Evolutionary conservation across 2,329 filamentous ascomycete species (phyloP), one percentile per base, ranked within the genome.

Genomic region (Lanzia echinophila): DNA sequence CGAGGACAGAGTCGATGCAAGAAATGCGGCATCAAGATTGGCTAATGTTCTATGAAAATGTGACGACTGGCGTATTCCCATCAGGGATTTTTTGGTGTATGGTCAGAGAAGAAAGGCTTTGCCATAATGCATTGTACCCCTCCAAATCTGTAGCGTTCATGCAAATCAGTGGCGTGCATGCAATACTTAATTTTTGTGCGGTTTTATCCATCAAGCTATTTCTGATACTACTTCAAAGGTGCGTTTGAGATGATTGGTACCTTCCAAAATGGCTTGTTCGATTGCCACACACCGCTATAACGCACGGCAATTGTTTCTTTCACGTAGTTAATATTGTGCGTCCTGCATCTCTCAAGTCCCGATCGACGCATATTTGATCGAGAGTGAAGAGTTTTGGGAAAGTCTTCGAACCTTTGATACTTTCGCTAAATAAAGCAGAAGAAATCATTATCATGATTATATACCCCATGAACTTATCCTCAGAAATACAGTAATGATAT

Each of bases 1-100:
- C 65, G 90, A 96, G 65, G 94, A 99, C 71, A 81, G 91, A 52
- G 84, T 99, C 56, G 94, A 99, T 78, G 94, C 94, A 41, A 83
- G 88, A 70, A 99, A 97, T 73, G 94, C 94, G 50, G 94, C 94
- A 34, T 96, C 89, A 72, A 82, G 94, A 67, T 75, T 99, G 73
- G 50, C 50, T 53, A 53, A 53, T 41, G 50, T 53, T 48, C 44
- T 53, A 33, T 53, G 44, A 53, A 22, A 33, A 33, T 19, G 22
- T 8, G 13, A 48, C 24, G 39, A 36, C n/a, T 28, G 50, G 46
- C 12, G 32, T 22, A 22, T 19, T 48, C 36, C 41, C 19, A 31
- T 7, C 33, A 32, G 19, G 24, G 39, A 44, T 41, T 39, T 50
- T 34, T 44, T 24, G 50, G 50, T 48, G 41, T 42, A 15, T 53